Evolutionary conservation across 768 basidiomycete genomes (phyloP).

Genomic region (Rossbeevera mucosa): DNA sequence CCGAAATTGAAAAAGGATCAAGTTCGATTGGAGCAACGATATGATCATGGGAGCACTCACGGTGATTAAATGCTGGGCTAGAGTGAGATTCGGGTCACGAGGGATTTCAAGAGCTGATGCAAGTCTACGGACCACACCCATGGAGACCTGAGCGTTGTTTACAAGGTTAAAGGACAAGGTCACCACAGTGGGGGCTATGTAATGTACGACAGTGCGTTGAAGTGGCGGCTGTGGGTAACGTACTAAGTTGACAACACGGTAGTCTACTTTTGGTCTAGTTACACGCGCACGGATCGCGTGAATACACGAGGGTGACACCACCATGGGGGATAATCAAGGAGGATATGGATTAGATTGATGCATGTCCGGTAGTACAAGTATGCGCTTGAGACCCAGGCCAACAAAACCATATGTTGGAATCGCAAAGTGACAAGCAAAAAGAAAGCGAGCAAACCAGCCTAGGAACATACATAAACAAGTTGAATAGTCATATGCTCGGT

Average conservation of each 20-base stretch:
- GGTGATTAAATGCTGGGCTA: constrained; percentile 54
- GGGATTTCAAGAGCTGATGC: constrained; percentile 44
- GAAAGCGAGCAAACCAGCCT: constrained; percentile 28
- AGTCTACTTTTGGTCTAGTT: too few relatives aligned
- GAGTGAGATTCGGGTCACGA: constrained; percentile 49
- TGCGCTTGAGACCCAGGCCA: constrained; percentile 26
- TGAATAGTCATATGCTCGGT: constrained; percentile 22
- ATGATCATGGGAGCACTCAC: constrained; percentile 31
- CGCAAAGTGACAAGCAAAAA: constrained; percentile 27
- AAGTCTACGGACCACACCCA: constrained; percentile 25
- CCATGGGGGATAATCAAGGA: constrained; percentile 5
- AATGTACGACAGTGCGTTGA: too few relatives aligned
- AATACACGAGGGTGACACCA: not conserved
- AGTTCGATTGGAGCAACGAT: not conserved
- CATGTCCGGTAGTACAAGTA: constrained; percentile 31
- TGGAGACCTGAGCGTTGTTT: constrained; percentile 7
- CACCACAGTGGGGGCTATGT: not conserved
- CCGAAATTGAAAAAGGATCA: constrained; percentile 13
- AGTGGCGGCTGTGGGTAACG: not conserved
- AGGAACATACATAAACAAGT: constrained; percentile 18
- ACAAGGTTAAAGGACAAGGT: not conserved
- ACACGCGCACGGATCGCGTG: not conserved
- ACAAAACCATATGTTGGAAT: constrained; percentile 21
- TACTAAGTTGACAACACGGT: not conserved
- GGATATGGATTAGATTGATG: constrained; percentile 28